Base-by-base conservation (phyloP, 169 alveolate species). In the Ichthyophthirius multifiliis region DNA sequence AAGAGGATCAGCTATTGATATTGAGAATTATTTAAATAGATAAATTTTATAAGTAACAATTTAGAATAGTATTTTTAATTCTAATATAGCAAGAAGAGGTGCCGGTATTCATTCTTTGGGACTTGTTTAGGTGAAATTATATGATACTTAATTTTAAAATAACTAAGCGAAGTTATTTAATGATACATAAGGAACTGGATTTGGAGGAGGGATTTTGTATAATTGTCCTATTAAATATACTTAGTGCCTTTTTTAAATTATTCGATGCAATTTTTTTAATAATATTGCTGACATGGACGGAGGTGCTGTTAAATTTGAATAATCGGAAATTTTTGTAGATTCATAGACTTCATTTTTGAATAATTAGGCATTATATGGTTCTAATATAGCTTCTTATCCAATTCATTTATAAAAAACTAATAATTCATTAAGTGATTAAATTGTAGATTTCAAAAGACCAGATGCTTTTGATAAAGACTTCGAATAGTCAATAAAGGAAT, bases 201-300 rank as follows among this genome's bases (percentile, higher is more conserved):
- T 27, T 27, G 71, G 71, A 20, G 71, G 71, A 55, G 71, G 41
- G 1, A 3, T 55, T 5, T 27, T 27, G 13, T 55, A 55, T 27
- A 27, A 34, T 15, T 55, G 71, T 5, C 71, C 71, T 10, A n/a
- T 55, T 20, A 20, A 18, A 1, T 55, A 27, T 27, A 27, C 4
- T 9, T 1, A 27, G 3, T 55, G 71, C 5, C 13, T 20, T 9
- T 27, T 55, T 2, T 5, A 55, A 55, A 27, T 55, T 1, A 23
- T 27, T 16, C 23, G 71, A 27, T 20, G 41, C 15, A 55, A 23
- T 23, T 55, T 55, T 55, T 13, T 55, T 0, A 10, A 55, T 55
- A 55, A 55, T 27, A 27, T 27, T 12, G 71, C 71, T 55, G 71
- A 55, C 4, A 55, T 55, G 71, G 71, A 55, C 31, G 71, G 71